Percentiles rank a stretch among this genome's conserved stretches.
These are phyloP conservation scores for Bacidia gigantensis DNA, from an alignment of 495 filamentous ascomycete genomes.

Conservation along the genomic window DNA sequence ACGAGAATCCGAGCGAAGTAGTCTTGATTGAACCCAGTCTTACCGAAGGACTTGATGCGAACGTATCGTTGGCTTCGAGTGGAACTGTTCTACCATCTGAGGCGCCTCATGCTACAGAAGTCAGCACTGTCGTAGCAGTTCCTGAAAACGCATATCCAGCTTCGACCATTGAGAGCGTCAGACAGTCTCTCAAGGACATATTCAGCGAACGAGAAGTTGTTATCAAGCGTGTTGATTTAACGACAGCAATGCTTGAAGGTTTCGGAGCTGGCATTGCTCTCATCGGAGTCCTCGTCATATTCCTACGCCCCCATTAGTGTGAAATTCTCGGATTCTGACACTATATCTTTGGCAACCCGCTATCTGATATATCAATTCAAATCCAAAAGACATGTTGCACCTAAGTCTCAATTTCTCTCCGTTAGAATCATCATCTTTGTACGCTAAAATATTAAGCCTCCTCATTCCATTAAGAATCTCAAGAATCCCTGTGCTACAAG, in stretches of 20 bases:
- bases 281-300: slow-evolving; percentile 15
- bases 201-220: slow-evolving; percentile 58
- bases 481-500: slow-evolving; percentile 55
- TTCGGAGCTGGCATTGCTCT: slow-evolving; percentile 58
- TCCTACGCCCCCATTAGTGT: slow-evolving; percentile 1
- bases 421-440: too few relatives aligned
- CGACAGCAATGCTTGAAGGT: slow-evolving; percentile 54
- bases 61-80: slow-evolving; percentile 18
- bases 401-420: background rate
- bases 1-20: slow-evolving; percentile 11
- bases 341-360: background rate
- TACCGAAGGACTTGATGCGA: slow-evolving; percentile 15
- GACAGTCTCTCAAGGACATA: slow-evolving; percentile 32
- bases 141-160: slow-evolving; percentile 2
- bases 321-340: background rate
- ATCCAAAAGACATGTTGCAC: background rate
- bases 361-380: background rate
- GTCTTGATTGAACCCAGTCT: slow-evolving; percentile 17
- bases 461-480: slow-evolving; percentile 51
- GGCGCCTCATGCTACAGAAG: slow-evolving; percentile 8
- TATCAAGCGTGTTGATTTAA: slow-evolving; percentile 60
- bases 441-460: background rate
- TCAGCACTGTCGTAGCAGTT: slow-evolving; percentile 7
- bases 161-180: slow-evolving; percentile 34
- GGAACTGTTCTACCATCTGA: slow-evolving; percentile 4